Conservation (phyloP, 1,284 basidiomycete species). For the Apiotrichum montevideense region DNA sequence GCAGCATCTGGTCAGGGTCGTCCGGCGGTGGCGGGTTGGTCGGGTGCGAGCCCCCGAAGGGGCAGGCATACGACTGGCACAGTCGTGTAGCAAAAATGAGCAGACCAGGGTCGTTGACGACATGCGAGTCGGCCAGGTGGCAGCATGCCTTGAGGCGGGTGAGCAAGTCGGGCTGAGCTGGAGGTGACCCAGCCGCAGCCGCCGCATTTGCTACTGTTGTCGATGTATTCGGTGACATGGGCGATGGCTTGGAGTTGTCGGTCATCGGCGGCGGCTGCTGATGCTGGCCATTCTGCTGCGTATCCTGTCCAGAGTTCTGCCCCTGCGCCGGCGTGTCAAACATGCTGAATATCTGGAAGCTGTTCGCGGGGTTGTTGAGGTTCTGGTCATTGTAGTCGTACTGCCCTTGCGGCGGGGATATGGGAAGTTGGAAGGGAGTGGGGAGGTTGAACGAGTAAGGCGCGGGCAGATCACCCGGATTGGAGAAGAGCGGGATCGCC, state of each 20-base stretch:
- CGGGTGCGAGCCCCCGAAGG: constrained; percentile 36
- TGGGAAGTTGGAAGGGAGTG: constrained; percentile 36
- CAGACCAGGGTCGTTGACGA: constrained; percentile 45
- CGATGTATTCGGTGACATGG: constrained; percentile 7
- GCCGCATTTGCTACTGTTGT: constrained; percentile 1
- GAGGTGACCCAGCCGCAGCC: constrained; percentile 3
- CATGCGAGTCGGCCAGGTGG: constrained; percentile 45
- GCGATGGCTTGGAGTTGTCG: constrained; percentile 11
- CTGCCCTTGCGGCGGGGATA: constrained; percentile 25
- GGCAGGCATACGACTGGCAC: constrained; percentile 43
- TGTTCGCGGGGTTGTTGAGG: constrained; percentile 1
- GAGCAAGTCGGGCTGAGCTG: constrained; percentile 39
- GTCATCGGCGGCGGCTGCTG: background rate
- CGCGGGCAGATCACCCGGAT: constrained; percentile 19
- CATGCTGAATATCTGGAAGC: constrained; percentile 16
- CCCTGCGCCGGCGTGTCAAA: constrained; percentile 4
- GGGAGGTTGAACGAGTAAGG: constrained; percentile 39
- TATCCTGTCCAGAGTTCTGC: background rate
- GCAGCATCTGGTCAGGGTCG: constrained; percentile 37
- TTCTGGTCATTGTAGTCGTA: constrained; percentile 17
- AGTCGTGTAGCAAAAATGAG: constrained; percentile 46
- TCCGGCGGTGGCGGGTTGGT: constrained; percentile 21
- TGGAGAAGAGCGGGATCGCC: constrained; percentile 17
- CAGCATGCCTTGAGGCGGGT: constrained; percentile 45
- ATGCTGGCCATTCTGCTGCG: constrained; percentile 1